Evolutionary conservation across 176 grass and related monocot genomes (phyloP).

Genomic region (Oryza longistaminata): DNA sequence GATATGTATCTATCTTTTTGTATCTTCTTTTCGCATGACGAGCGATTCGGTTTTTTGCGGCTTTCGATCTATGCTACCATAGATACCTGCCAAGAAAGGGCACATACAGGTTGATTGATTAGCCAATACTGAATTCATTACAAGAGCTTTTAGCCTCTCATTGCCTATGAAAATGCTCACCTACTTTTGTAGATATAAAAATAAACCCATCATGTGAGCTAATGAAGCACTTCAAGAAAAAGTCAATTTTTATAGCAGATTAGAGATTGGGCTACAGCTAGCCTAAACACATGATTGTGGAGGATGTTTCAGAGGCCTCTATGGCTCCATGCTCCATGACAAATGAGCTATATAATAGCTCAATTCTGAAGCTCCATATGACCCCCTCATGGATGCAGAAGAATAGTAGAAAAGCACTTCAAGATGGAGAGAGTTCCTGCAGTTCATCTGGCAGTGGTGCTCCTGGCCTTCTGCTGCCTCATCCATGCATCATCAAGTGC

Average conservation of each 20-base stretch:
- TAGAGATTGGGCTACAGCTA: conserved; percentile 33
- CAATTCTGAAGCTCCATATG: conserved; percentile 7
- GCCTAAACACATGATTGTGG: conserved; percentile 16
- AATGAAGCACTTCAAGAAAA: conserved; percentile 44
- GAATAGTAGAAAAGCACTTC: conserved; percentile 26
- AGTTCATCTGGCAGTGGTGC: conserved; percentile 19
- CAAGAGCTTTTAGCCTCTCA: conserved; percentile 9
- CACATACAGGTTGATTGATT: neutral
- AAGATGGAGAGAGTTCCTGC: conserved; percentile 12
- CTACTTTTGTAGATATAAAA: conserved; percentile 39
- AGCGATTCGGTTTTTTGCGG: neutral
- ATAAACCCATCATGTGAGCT: conserved; percentile 39
- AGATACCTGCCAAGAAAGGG: conserved; percentile 2
- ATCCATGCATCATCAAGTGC: conserved; percentile 27
- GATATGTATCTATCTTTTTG: conserved; percentile 6
- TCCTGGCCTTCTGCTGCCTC: conserved; percentile 38
- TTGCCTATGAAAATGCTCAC: conserved; percentile 14
- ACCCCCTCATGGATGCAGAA: conserved; percentile 20
- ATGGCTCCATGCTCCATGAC: neutral
- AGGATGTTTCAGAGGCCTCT: conserved; percentile 43
- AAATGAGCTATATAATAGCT: conserved; percentile 39
- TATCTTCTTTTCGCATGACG: neutral
- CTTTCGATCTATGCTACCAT: neutral
- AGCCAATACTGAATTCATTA: neutral
- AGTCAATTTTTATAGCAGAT: conserved; percentile 24